phyloP scores from a whole-genome alignment of 306 rosid genomes.

The Luffa acutangula region DNA sequence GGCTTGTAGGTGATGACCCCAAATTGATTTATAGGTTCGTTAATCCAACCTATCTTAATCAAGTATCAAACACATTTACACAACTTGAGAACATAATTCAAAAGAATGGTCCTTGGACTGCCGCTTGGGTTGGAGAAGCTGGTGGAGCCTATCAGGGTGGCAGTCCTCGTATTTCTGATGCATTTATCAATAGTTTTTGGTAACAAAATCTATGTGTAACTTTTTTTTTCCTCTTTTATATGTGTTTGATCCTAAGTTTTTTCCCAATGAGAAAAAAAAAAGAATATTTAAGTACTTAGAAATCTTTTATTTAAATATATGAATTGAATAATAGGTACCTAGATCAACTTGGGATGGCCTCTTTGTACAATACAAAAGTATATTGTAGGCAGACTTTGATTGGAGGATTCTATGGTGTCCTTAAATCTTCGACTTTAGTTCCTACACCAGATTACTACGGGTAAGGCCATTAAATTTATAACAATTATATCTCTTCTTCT shows the following conservation, averaged over 20 bases:
- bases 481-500: neutral
- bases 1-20: conserved; percentile 44
- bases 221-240: too few relatives aligned
- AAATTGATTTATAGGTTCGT: conserved; percentile 38
- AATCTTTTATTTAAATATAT: too few relatives aligned
- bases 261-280: too few relatives aligned
- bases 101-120: conserved; percentile 31
- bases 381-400: neutral
- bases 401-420: neutral
- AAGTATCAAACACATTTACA: neutral
- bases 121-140: conserved; percentile 89
- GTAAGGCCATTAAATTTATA: neutral
- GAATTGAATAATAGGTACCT: neutral
- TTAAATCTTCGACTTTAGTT: neutral
- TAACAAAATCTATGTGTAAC: too few relatives aligned
- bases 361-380: neutral
- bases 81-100: conserved; percentile 31
- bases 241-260: too few relatives aligned
- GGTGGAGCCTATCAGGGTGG: conserved; percentile 89
- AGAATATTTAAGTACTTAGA: too few relatives aligned
- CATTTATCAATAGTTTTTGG: neutral
- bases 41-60: conserved; percentile 25
- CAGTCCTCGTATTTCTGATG: conserved; percentile 52
- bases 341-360: neutral
- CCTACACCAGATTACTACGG: neutral